Evolutionary conservation across 805 yeast species (phyloP).

Genomic region (Saturnispora quitensis): DNA sequence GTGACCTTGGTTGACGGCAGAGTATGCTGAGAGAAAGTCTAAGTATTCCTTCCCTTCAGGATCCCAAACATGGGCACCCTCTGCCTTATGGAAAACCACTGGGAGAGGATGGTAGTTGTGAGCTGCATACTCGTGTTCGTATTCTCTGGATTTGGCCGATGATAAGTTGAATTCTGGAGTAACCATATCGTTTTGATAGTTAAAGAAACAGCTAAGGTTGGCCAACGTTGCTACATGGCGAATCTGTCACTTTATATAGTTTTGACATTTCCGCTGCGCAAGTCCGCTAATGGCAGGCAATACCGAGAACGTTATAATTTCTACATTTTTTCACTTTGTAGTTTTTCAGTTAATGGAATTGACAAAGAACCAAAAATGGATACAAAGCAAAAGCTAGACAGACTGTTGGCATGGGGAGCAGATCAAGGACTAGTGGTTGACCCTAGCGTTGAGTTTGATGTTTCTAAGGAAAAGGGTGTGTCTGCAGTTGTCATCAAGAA

Average conservation of each 20-base stretch:
- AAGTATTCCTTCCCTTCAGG: slow-evolving; percentile 93
- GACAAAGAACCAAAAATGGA: not conserved
- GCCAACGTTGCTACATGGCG: not conserved
- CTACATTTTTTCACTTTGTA: not conserved
- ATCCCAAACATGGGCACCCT: slow-evolving; percentile 95
- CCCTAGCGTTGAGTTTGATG: slow-evolving; percentile 26
- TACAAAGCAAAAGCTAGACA: not conserved
- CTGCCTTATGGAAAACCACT: slow-evolving; percentile 79
- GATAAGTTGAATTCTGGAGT: slow-evolving; percentile 41
- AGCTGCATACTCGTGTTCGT: slow-evolving; percentile 79
- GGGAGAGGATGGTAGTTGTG: slow-evolving; percentile 97
- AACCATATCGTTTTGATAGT: not conserved
- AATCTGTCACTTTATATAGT: not conserved
- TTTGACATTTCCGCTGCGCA: not conserved
- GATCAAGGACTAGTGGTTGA: slow-evolving; percentile 32
- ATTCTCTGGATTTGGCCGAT: slow-evolving; percentile 53
- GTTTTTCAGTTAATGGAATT: not conserved
- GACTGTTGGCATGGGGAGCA: slow-evolving; percentile 23
- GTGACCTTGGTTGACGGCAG: slow-evolving; percentile 97
- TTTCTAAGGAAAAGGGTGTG: slow-evolving; percentile 27
- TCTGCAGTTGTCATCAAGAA: slow-evolving; percentile 22
- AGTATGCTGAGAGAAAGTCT: slow-evolving; percentile 89
- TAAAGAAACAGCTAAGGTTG: not conserved
- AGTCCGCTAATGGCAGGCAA: slow-evolving; percentile 5
- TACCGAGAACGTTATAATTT: not conserved